These are phyloP conservation scores for Boletus calvinii DNA, from an alignment of 1,284 basidiomycete species.

Conservation along the genomic window DNA sequence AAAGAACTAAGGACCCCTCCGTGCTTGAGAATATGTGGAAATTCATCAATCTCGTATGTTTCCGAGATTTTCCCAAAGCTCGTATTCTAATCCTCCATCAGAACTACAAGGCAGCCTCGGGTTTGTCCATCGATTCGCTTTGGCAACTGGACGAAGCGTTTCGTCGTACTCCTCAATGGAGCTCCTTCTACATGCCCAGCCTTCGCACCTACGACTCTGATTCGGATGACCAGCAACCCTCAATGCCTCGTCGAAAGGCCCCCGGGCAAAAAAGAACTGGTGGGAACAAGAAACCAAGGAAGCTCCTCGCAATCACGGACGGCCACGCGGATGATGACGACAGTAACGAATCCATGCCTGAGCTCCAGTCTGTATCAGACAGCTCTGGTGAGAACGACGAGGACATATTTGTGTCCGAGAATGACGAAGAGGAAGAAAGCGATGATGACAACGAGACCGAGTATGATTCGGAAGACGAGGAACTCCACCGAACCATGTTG, in stretches of 20 bases:
- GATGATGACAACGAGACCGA: constrained; percentile 44
- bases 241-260: constrained; percentile 19
- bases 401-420: constrained; percentile 34
- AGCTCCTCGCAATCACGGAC: constrained; percentile 50
- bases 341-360: constrained; percentile 59
- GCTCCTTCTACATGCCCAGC: constrained; percentile 40
- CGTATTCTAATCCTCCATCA: constrained; percentile 26
- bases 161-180: constrained; percentile 58
- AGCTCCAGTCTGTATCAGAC: constrained; percentile 59
- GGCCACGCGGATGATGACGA: constrained; percentile 39
- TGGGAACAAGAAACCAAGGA: constrained; percentile 36
- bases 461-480: constrained; percentile 70
- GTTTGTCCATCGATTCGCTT: constrained; percentile 55
- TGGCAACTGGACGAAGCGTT: constrained; percentile 63
- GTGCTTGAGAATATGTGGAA: constrained; percentile 65
- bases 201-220: constrained; percentile 23
- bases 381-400: constrained; percentile 44
- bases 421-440: constrained; percentile 40
- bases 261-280: constrained; percentile 19
- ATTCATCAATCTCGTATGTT: constrained; percentile 51
- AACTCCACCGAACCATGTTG: constrained; percentile 55
- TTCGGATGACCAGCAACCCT: constrained; percentile 18
- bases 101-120: constrained; percentile 58
- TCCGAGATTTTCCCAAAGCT: background rate
- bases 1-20: constrained; percentile 47